Evolutionary conservation across 306 rosid species (phyloP).

Genomic region (Castanea crenata): DNA sequence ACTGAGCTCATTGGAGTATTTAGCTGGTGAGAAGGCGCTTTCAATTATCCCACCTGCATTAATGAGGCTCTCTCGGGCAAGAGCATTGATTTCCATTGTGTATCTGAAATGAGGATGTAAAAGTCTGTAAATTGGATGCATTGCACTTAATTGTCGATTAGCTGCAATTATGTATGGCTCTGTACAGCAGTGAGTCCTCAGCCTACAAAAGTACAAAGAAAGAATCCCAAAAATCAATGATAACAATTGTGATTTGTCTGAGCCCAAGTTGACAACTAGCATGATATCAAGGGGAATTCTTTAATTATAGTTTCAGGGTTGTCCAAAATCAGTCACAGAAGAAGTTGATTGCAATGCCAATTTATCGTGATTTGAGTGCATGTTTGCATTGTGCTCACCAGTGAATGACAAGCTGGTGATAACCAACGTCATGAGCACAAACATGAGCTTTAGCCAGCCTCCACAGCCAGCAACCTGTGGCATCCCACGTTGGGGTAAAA

Average conservation of each 20-base stretch:
- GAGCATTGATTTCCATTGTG: slow-evolving; percentile 43
- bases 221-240: neutral
- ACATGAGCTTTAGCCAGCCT: slow-evolving; percentile 36
- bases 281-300: neutral
- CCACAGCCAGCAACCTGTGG: slow-evolving; percentile 37
- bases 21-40: slow-evolving; percentile 23
- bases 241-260: neutral
- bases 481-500: slow-evolving; percentile 29
- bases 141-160: slow-evolving; percentile 33
- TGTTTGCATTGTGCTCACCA: slow-evolving; percentile 14
- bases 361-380: neutral
- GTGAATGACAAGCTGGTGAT: slow-evolving; percentile 40
- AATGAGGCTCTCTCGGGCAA: slow-evolving; percentile 32
- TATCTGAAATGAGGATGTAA: slow-evolving; percentile 46
- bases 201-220: slow-evolving; percentile 10
- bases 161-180: slow-evolving; percentile 43
- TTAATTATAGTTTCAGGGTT: neutral
- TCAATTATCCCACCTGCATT: slow-evolving; percentile 44
- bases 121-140: slow-evolving; percentile 42
- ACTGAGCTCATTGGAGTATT: slow-evolving; percentile 29
- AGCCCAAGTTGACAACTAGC: neutral
- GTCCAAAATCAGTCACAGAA: neutral
- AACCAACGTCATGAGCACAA: slow-evolving; percentile 36
- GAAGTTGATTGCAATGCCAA: neutral
- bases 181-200: slow-evolving; percentile 30